Evolutionary conservation across 768 basidiomycete genomes (phyloP), one percentile per base, ranked within the genome.

Genomic region (Tubosaeta sp.): DNA sequence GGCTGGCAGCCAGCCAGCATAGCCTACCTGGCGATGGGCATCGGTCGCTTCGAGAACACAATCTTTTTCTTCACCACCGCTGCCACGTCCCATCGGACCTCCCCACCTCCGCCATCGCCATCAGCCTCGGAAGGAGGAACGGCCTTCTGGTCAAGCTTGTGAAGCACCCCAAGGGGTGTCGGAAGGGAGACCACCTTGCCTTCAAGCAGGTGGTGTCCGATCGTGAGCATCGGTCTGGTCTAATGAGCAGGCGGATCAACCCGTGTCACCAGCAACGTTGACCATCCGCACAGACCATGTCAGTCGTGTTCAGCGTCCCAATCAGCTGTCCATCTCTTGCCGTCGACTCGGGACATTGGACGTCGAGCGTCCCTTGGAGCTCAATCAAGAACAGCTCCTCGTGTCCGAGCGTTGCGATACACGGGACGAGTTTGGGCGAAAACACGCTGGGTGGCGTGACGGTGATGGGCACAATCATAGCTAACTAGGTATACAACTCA

Each of bases 181-280:
- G 85, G 71, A 7, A 97, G 76, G 42, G 70, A 75, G 32, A 82
- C 76, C 54, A 95, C 75, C 65, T 88, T 90, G 48, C 94, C 94
- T 63, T 97, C 95, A 5, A 97, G 82, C 29, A 94, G 75, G 62
- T 97, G 92, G 69, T 95, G 85, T 12, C 94, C 94, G 53, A 97
- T 88, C 49, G 76, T 68, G 6, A 97, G 76, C 3, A 84, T 91
- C 4, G 90, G 84, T 59, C 85, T 89, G 56, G 81, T 84, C 90
- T 91, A 49, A 37, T 10, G 43, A 25, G 34, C 42, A 43, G 25
- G 44, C 46, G 33, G 32, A 37, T 42, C 47, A 43, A 29, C 12
- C 11, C 22, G 13, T 50, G 43, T 53, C 48, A 56, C 48, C 17
- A 14, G 47, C 34, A 31, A 42, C 43, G 16, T 50, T 48, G 29